phyloP scores from a whole-genome alignment of 225 moss, liverwort and hornwort genomes.

The Thuidium tamariscinum region DNA sequence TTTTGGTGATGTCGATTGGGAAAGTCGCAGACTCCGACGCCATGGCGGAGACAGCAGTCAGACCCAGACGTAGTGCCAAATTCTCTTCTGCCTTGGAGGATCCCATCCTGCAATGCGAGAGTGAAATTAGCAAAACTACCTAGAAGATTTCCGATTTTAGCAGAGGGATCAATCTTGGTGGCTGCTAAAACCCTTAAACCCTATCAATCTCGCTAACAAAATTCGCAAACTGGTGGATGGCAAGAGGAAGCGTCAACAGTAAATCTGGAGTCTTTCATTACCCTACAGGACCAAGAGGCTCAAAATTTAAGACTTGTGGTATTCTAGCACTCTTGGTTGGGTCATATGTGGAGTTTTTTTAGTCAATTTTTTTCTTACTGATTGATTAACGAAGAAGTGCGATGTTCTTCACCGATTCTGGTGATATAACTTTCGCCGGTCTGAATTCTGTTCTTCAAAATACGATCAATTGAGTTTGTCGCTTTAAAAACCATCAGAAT shows the following conservation, averaged over 20 bases:
- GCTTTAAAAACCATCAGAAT: not conserved
- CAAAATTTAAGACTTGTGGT: not conserved
- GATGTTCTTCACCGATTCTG: not conserved
- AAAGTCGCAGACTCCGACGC: slow-evolving; percentile 73
- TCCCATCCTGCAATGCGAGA: slow-evolving; percentile 7
- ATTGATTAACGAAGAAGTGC: not conserved
- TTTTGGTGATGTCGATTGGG: slow-evolving; percentile 89
- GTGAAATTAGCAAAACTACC: not conserved
- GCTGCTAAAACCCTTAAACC: too few species aligned
- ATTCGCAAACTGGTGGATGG: not conserved
- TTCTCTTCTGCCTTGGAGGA: slow-evolving; percentile 35
- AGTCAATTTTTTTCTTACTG: too few species aligned
- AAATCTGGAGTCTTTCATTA: not conserved
- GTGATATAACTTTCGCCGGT: too few species aligned
- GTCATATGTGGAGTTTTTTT: not conserved
- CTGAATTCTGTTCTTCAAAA: not conserved
- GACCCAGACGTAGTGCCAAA: slow-evolving; percentile 54
- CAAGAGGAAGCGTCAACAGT: not conserved
- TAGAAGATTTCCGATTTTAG: not conserved
- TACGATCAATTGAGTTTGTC: not conserved
- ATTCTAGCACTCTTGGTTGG: not conserved
- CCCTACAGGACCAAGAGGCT: not conserved
- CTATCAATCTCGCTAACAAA: not conserved
- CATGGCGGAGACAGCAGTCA: slow-evolving; percentile 79
- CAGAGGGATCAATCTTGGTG: not conserved